Percentiles rank a stretch among this genome's conserved stretches.
Conservation (phyloP, 257 asterid species). For the Eucommia ulmoides region DNA sequence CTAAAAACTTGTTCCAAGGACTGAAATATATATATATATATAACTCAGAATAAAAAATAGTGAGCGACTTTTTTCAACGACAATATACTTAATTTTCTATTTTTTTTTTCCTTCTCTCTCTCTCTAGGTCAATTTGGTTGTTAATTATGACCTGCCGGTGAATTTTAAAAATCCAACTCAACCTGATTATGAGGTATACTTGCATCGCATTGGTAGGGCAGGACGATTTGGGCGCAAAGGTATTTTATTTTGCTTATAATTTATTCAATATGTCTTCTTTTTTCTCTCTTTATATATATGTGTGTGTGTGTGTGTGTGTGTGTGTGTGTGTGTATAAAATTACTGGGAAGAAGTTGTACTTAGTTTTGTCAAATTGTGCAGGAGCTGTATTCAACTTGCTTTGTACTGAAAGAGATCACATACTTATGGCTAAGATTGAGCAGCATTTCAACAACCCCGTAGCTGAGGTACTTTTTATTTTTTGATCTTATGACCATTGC, state of each 20-base stretch:
- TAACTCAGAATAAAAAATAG: too few species aligned
- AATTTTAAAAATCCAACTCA: constrained; percentile 26
- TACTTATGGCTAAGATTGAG: constrained; percentile 46
- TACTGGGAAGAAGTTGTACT: not conserved
- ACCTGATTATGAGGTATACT: constrained; percentile 81
- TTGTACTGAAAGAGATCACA: constrained; percentile 19
- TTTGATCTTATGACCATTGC: not conserved
- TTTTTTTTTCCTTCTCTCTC: constrained; percentile 4
- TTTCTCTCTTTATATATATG: not conserved
- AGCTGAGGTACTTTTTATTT: constrained; percentile 27
- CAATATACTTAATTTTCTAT: constrained; percentile 3
- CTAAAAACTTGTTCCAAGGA: too few species aligned
- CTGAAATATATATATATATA: too few species aligned
- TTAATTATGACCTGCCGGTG: constrained; percentile 79
- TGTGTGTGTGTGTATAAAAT: not conserved
- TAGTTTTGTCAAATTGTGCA: constrained; percentile 8
- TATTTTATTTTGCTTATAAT: not conserved
- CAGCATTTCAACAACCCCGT: constrained; percentile 30
- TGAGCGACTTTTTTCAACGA: too few species aligned
- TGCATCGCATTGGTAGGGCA: constrained; percentile 96
- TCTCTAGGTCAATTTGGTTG: constrained; percentile 84
- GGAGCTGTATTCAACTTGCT: constrained; percentile 52
- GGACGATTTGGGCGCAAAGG: constrained; percentile 99
- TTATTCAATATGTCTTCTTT: not conserved
- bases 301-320: not conserved